Conservation (phyloP, 2,329 filamentous ascomycete species). For the Fusarium longipes region DNA sequence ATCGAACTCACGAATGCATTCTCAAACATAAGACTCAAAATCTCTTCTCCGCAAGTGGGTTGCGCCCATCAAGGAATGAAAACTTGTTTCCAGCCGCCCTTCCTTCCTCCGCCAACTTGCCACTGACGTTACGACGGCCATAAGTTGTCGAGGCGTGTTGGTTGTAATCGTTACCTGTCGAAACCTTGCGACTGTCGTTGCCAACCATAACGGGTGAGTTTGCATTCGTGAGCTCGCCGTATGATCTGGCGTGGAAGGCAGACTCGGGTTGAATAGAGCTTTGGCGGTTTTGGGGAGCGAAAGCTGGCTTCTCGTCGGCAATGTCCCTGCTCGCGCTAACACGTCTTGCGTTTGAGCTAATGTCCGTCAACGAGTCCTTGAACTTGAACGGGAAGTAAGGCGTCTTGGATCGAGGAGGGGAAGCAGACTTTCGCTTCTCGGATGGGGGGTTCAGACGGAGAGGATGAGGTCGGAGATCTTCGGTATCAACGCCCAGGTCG, state of each 20-base stretch:
- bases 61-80: slow-evolving; percentile 40
- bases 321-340: slow-evolving; percentile 60
- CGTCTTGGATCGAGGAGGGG: slow-evolving; percentile 35
- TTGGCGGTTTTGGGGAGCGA: slow-evolving; percentile 44
- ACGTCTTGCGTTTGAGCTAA: slow-evolving; percentile 58
- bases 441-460: slow-evolving; percentile 62
- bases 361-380: slow-evolving; percentile 56
- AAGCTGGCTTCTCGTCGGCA: slow-evolving; percentile 52
- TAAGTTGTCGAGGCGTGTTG: slow-evolving; percentile 49
- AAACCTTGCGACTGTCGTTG: slow-evolving; percentile 64
- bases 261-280: slow-evolving; percentile 63
- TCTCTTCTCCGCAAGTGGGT: slow-evolving; percentile 30
- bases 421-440: slow-evolving; percentile 17
- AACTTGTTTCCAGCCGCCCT: slow-evolving; percentile 52
- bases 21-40: slow-evolving; percentile 16
- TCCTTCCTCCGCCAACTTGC: slow-evolving; percentile 79
- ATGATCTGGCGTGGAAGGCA: slow-evolving; percentile 66
- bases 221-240: slow-evolving; percentile 65
- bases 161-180: slow-evolving; percentile 68
- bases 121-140: slow-evolving; percentile 73
- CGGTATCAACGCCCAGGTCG: slow-evolving; percentile 45
- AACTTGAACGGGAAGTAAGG: slow-evolving; percentile 38
- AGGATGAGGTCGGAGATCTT: slow-evolving; percentile 61
- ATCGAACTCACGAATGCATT: slow-evolving; percentile 19
- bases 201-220: slow-evolving; percentile 67